Conservation (phyloP, 129 eudicot genomes). For the Erigeron canadensis region DNA sequence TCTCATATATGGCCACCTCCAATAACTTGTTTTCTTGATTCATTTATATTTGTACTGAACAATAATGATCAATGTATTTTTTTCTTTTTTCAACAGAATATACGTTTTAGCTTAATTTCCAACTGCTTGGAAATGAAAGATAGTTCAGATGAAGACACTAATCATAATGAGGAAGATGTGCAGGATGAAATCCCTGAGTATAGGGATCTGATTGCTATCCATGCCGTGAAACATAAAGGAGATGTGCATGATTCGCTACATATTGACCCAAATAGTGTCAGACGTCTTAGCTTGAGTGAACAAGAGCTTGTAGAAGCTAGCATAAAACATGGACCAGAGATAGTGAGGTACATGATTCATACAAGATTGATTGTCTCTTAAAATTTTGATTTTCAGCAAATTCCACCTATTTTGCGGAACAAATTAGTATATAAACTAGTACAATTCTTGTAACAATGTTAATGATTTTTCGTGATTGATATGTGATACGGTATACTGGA, state of each 20-base stretch:
- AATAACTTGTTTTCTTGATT: conserved; percentile 19
- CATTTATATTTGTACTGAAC: not conserved
- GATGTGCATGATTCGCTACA: conserved; percentile 27
- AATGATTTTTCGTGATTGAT: conserved; percentile 9
- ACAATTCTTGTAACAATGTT: not conserved
- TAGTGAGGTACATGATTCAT: conserved; percentile 39
- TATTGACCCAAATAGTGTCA: conserved; percentile 36
- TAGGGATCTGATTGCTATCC: conserved; percentile 42
- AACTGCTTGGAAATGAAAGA: conserved; percentile 35
- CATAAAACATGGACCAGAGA: conserved; percentile 34
- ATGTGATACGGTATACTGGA: not conserved
- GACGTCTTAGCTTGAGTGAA: conserved; percentile 55
- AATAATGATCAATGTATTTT: not conserved
- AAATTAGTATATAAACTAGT: not conserved
- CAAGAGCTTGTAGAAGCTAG: conserved; percentile 47
- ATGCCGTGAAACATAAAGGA: conserved; percentile 44
- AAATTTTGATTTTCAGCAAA: conserved; percentile 7
- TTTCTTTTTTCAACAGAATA: conserved; percentile 23
- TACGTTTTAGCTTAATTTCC: not conserved
- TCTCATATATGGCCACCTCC: not conserved
- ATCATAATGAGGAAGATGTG: conserved; percentile 29
- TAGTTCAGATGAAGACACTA: conserved; percentile 34
- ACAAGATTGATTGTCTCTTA: not conserved
- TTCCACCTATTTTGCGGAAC: not conserved
- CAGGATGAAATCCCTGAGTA: conserved; percentile 40